These are phyloP conservation scores for Chlorella variabilis DNA, from an alignment of 163 green algal species.

Conservation along the genomic window DNA sequence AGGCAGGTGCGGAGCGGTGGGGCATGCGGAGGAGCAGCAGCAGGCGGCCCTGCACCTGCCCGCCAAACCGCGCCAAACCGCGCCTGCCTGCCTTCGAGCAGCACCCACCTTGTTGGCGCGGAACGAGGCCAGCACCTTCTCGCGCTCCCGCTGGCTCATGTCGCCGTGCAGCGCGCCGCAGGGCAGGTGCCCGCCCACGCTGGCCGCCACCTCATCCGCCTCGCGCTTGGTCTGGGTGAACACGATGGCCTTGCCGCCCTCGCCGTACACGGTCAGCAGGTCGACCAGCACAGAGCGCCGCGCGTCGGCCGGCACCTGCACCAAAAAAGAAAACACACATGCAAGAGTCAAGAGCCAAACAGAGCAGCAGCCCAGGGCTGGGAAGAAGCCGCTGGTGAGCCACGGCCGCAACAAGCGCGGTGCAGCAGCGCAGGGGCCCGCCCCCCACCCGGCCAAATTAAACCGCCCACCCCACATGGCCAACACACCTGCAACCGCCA, in stretches of 20 bases:
- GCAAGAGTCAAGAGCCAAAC: not conserved
- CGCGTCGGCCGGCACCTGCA: slow-evolving; percentile 49
- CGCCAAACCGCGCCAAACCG: too few relatives aligned
- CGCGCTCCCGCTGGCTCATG: slow-evolving; percentile 89
- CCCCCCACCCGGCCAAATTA: too few relatives aligned
- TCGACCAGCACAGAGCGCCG: slow-evolving; percentile 84
- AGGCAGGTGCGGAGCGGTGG: not conserved
- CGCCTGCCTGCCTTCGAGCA: too few relatives aligned
- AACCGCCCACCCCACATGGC: not conserved
- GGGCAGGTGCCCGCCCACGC: slow-evolving; percentile 68
- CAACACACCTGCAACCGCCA: slow-evolving; percentile 38
- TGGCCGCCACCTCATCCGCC: slow-evolving; percentile 88
- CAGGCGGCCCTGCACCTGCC: not conserved
- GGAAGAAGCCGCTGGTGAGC: too few relatives aligned
- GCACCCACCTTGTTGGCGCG: slow-evolving; percentile 25
- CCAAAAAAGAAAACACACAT: slow-evolving; percentile 52
- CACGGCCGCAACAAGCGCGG: too few relatives aligned
- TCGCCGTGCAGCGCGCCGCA: slow-evolving; percentile 95
- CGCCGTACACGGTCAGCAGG: slow-evolving; percentile 86
- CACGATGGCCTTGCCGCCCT: slow-evolving; percentile 92
- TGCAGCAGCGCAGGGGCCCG: too few relatives aligned
- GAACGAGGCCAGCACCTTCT: slow-evolving; percentile 70
- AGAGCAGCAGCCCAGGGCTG: too few relatives aligned
- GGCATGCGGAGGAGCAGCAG: not conserved
- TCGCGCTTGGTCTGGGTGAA: slow-evolving; percentile 97